Conservation (phyloP, 2,329 filamentous ascomycete species). For the Phaeophleospora eucalypticola region DNA sequence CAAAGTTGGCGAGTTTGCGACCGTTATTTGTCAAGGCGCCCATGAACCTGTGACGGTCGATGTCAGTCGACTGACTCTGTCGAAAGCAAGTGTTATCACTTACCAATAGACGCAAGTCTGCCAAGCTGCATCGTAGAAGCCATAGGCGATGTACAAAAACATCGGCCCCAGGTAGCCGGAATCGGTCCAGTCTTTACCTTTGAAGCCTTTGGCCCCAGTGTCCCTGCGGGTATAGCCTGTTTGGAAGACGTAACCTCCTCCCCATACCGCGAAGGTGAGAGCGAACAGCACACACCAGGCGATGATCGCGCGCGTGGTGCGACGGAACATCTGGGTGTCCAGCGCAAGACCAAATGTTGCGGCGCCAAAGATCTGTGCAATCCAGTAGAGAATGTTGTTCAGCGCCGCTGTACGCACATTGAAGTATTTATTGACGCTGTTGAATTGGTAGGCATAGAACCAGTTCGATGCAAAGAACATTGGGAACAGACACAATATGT, state of each 20-base stretch:
- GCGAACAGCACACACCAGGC: slow-evolving; percentile 60
- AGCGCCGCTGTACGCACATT: slow-evolving; percentile 69
- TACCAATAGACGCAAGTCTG: slow-evolving; percentile 85
- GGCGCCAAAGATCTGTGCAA: slow-evolving; percentile 72
- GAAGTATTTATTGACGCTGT: slow-evolving; percentile 68
- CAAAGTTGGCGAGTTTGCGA: slow-evolving; percentile 84
- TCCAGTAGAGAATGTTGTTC: slow-evolving; percentile 69
- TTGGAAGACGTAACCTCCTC: slow-evolving; percentile 75
- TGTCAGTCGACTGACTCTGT: not conserved
- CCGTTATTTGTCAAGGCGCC: slow-evolving; percentile 86
- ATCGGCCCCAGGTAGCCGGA: slow-evolving; percentile 69
- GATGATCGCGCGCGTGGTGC: slow-evolving; percentile 63
- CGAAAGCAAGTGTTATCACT: not conserved
- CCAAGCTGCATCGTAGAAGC: slow-evolving; percentile 82
- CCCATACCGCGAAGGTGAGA: slow-evolving; percentile 74
- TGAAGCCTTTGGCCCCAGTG: slow-evolving; percentile 18
- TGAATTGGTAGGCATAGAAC: slow-evolving; percentile 77
- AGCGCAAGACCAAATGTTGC: slow-evolving; percentile 67
- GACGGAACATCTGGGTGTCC: slow-evolving; percentile 56
- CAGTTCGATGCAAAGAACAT: slow-evolving; percentile 77
- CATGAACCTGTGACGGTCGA: slow-evolving; percentile 56
- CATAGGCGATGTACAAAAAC: slow-evolving; percentile 86
- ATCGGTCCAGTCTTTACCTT: slow-evolving; percentile 60
- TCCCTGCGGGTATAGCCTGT: slow-evolving; percentile 50
- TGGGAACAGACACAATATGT: slow-evolving; percentile 70